These are phyloP conservation scores for Stramenopiles sp. DNA, from an alignment of 352 stramenopile genomes.

Conservation along the genomic window DNA sequence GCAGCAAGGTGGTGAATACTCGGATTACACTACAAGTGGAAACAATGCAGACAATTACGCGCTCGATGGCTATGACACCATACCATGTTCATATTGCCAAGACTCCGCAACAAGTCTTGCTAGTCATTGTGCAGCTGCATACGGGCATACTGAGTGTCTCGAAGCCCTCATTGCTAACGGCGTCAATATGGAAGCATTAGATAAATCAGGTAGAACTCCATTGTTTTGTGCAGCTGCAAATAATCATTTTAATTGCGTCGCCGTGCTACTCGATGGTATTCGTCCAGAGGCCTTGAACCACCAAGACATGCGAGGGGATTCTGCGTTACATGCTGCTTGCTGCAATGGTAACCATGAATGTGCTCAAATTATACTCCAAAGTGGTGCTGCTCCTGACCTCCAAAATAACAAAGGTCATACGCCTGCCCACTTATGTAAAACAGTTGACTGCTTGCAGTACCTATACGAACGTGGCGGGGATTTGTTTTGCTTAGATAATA, in stretches of 20 bases:
- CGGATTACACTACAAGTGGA: too few species aligned
- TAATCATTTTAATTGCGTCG: neutral
- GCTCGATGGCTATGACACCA: neutral
- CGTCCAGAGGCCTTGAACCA: neutral
- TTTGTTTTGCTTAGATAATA: neutral
- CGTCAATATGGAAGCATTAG: neutral
- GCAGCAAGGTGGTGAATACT: neutral
- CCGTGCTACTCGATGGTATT: neutral
- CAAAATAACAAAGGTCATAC: neutral
- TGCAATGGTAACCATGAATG: neutral
- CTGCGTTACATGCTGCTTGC: neutral
- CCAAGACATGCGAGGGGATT: neutral
- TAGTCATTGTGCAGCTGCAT: neutral
- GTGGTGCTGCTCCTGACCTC: neutral
- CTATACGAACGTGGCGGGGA: neutral
- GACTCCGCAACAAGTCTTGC: neutral
- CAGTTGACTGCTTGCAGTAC: neutral
- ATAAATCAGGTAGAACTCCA: neutral
- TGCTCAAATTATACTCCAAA: neutral
- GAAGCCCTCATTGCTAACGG: neutral
- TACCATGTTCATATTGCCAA: neutral
- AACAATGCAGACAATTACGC: too few species aligned
- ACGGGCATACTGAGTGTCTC: neutral
- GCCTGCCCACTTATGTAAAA: neutral
- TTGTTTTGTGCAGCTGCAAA: neutral